A percentile compares a stretch with the other conserved stretches of the same genome.
phyloP scores from a whole-genome alignment of 352 stramenopile species.

The Pythium scleroteichum region DNA sequence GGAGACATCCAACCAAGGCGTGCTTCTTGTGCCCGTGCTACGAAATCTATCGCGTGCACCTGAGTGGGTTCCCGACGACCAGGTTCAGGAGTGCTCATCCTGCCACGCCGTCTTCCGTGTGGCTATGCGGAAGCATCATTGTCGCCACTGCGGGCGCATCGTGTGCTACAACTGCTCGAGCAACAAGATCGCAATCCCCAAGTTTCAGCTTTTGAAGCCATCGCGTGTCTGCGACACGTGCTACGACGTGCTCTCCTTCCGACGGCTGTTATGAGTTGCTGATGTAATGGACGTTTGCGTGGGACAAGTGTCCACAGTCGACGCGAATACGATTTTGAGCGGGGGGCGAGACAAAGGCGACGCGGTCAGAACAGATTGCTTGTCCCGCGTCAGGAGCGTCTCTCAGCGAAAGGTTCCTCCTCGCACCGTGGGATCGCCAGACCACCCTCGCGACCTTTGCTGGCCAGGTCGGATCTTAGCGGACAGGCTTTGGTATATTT shows the following conservation, averaged over 20 bases:
- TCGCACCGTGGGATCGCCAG: too few species aligned
- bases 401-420: too few species aligned
- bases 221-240: constrained; percentile 83
- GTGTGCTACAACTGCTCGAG: constrained; percentile 88
- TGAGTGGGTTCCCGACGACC: constrained; percentile 70
- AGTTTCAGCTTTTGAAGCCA: constrained; percentile 75
- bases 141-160: constrained; percentile 78
- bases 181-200: constrained; percentile 83
- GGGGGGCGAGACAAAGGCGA: not conserved
- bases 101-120: constrained; percentile 76
- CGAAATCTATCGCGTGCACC: constrained; percentile 68
- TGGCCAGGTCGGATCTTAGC: constrained; percentile 23
- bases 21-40: constrained; percentile 80
- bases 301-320: too few species aligned
- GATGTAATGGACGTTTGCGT: not conserved
- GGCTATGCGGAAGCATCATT: constrained; percentile 85
- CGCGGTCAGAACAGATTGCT: not conserved
- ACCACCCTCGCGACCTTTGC: constrained; percentile 9
- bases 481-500: constrained; percentile 4
- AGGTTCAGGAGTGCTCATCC: constrained; percentile 69
- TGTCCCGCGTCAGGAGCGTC: not conserved
- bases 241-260: constrained; percentile 83
- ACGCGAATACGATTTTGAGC: too few species aligned
- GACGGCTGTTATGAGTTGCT: constrained; percentile 53
- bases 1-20: constrained; percentile 77